Percentiles rank a stretch among this genome's conserved stretches.
Conservation (phyloP, 2,329 filamentous ascomycete genomes). For the Ascochyta viciae-villosae region DNA sequence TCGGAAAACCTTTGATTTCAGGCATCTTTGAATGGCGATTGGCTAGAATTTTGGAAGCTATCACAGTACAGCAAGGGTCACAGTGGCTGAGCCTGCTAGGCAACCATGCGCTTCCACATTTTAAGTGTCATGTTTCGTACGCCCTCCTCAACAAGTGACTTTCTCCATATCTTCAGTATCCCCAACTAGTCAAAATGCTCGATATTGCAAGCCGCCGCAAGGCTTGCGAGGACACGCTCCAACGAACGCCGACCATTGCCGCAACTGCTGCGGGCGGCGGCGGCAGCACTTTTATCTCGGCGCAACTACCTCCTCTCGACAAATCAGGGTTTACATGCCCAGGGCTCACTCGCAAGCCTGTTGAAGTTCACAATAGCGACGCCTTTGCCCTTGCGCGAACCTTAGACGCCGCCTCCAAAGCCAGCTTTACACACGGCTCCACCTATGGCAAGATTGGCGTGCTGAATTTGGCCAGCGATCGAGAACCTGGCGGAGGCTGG, state of each 20-base stretch:
- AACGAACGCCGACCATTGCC: constrained; percentile 19
- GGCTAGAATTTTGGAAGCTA: too few relatives aligned
- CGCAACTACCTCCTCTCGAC: constrained; percentile 23
- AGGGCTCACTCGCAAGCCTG: constrained; percentile 14
- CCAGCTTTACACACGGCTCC: background rate
- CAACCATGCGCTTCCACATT: too few relatives aligned
- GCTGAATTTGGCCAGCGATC: constrained; percentile 30
- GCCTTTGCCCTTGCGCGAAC: constrained; percentile 27
- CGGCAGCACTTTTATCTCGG: constrained; percentile 23
- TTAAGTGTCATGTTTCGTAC: too few relatives aligned
- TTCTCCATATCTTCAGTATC: background rate
- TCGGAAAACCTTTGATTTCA: too few relatives aligned
- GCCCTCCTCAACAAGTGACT: too few relatives aligned
- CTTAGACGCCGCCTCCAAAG: background rate
- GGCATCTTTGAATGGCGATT: too few relatives aligned
- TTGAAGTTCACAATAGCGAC: constrained; percentile 28
- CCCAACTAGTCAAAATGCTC: constrained; percentile 13
- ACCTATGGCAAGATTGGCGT: constrained; percentile 23
- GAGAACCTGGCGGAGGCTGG: constrained; percentile 31
- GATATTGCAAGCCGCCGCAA: constrained; percentile 26
- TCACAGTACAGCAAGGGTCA: too few relatives aligned
- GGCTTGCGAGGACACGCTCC: constrained; percentile 32
- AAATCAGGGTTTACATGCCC: constrained; percentile 13
- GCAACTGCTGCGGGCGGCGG: constrained; percentile 13
- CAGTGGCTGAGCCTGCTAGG: too few relatives aligned